phyloP scores from a whole-genome alignment of 148 eudicot species.

The Rhododendron ferrugineum region DNA sequence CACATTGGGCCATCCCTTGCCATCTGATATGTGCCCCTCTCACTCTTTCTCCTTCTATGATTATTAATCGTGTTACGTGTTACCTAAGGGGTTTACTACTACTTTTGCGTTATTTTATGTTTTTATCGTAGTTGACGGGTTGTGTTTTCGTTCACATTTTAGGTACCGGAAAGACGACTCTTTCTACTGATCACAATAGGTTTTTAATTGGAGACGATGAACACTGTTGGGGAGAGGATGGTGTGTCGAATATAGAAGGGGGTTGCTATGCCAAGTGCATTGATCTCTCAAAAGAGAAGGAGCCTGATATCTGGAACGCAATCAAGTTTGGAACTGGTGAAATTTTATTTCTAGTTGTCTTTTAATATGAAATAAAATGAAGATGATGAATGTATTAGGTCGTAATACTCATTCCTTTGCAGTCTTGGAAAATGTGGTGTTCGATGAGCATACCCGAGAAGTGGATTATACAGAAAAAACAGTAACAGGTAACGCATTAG shows the following conservation, averaged over 20 bases:
- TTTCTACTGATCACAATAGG: constrained; percentile 74
- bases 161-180: constrained; percentile 84
- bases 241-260: constrained; percentile 80
- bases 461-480: constrained; percentile 83
- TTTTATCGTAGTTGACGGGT: neutral
- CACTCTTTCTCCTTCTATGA: neutral
- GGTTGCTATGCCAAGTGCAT: constrained; percentile 91
- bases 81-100: neutral
- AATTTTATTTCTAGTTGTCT: neutral
- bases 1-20: constrained; percentile 16
- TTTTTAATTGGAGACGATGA: constrained; percentile 76
- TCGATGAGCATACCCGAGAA: constrained; percentile 83
- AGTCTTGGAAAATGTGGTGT: constrained; percentile 92
- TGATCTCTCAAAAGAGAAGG: constrained; percentile 65
- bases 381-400: neutral
- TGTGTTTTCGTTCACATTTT: neutral
- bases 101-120: neutral
- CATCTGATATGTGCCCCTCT: constrained; percentile 22
- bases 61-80: neutral
- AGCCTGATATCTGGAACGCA: constrained; percentile 83
- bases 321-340: constrained; percentile 59
- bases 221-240: constrained; percentile 70
- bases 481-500: constrained; percentile 58
- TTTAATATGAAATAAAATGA: neutral
- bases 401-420: neutral